Conservation (phyloP, 441 rosid genomes). For the Cnidoscolus chayamansa region DNA sequence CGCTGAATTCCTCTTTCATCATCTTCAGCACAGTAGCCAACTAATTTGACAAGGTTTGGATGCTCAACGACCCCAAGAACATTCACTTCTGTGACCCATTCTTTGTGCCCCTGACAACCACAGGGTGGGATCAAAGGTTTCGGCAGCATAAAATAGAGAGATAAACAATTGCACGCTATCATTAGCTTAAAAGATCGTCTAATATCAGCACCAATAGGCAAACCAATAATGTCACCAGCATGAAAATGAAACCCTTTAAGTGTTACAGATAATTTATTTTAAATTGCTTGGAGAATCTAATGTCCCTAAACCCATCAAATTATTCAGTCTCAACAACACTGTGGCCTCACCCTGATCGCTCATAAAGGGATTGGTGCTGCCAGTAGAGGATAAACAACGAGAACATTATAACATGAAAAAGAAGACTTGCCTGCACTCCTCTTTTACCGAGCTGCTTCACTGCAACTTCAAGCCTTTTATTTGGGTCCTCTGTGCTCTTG, state of each 20-base stretch:
- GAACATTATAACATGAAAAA: neutral
- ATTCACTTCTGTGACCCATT: constrained; percentile 87
- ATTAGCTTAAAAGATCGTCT: constrained; percentile 8
- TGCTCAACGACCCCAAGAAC: constrained; percentile 81
- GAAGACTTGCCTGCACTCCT: constrained; percentile 58
- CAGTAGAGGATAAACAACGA: neutral
- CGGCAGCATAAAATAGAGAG: neutral
- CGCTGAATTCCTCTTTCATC: constrained; percentile 83
- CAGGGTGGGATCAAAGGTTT: constrained; percentile 8
- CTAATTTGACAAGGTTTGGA: constrained; percentile 74
- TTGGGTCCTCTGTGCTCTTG: constrained; percentile 49
- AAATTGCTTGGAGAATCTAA: too few species aligned
- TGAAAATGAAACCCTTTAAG: too few species aligned
- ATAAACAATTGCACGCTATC: neutral
- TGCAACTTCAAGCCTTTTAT: constrained; percentile 50
- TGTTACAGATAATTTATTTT: too few species aligned
- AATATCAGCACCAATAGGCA: neutral
- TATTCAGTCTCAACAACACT: too few species aligned
- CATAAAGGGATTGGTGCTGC: too few species aligned
- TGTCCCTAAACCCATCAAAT: too few species aligned
- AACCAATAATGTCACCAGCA: neutral
- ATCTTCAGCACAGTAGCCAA: constrained; percentile 84
- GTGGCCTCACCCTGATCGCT: too few species aligned
- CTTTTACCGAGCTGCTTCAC: constrained; percentile 74
- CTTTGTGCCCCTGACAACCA: constrained; percentile 72